phyloP scores from a whole-genome alignment of 2,329 filamentous ascomycete species.

The Periconia macrospinosa region DNA sequence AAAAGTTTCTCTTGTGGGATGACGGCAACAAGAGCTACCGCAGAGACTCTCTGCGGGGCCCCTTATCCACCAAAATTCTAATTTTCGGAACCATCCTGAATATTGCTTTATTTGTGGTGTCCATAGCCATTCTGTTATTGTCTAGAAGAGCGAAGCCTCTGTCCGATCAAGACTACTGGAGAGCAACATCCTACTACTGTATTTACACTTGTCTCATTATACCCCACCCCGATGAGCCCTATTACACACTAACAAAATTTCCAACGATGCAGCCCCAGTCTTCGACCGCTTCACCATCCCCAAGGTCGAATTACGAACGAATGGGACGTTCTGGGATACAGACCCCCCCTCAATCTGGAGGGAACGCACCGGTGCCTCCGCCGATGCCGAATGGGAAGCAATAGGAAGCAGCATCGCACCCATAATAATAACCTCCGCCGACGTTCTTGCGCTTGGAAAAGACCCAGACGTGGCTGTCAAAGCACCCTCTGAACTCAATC shows the following conservation, averaged over 20 bases:
- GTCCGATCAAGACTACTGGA: slow-evolving; percentile 8
- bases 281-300: slow-evolving; percentile 8
- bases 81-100: neutral
- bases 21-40: neutral
- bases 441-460: slow-evolving; percentile 9
- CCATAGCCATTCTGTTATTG: slow-evolving; percentile 1
- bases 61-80: neutral
- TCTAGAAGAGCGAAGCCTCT: neutral
- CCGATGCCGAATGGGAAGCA: slow-evolving; percentile 7
- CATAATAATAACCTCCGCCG: slow-evolving; percentile 6
- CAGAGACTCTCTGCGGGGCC: neutral
- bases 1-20: slow-evolving; percentile 2
- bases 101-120: neutral
- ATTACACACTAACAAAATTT: no score
- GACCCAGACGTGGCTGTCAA: slow-evolving; percentile 7
- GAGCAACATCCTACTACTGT: slow-evolving; percentile 10
- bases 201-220: neutral
- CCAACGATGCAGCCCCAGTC: slow-evolving; percentile 3
- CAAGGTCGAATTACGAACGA: slow-evolving; percentile 5
- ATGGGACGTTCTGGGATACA: slow-evolving; percentile 8
- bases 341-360: slow-evolving; percentile 6
- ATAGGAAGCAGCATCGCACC: slow-evolving; percentile 8
- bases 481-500: slow-evolving; percentile 4
- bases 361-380: slow-evolving; percentile 1
- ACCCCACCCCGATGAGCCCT: neutral